Evolutionary conservation across 208 protist genomes (phyloP).

Genomic region (Acanthamoeba polyphaga): DNA sequence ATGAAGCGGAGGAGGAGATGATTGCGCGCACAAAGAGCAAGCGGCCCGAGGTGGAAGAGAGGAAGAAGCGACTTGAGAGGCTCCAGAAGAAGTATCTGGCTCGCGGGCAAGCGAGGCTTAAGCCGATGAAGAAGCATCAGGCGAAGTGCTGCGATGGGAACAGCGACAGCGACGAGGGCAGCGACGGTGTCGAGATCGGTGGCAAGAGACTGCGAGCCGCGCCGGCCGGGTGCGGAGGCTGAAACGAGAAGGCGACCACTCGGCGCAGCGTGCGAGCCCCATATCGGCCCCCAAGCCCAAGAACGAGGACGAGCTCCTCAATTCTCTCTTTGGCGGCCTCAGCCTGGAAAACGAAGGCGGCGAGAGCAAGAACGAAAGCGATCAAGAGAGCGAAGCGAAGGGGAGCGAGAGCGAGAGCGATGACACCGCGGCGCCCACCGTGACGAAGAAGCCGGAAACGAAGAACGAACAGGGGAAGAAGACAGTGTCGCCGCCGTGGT

Average conservation of each 20-base stretch:
- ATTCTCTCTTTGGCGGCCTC: conserved; percentile 23
- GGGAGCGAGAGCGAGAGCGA: not conserved
- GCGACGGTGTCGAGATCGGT: not conserved
- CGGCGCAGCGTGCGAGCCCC: not conserved
- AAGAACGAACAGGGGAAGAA: not conserved
- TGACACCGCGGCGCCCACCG: not conserved
- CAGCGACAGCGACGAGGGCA: not conserved
- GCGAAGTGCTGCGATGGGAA: not conserved
- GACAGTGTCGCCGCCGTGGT: not conserved
- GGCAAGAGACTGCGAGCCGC: conserved; percentile 14
- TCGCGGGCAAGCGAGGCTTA: not conserved
- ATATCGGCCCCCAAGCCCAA: not conserved
- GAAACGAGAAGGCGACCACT: not conserved
- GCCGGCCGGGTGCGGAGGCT: not conserved
- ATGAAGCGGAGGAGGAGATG: not conserved
- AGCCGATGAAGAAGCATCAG: not conserved
- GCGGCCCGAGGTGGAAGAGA: not conserved
- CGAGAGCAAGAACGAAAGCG: not conserved
- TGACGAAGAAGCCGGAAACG: not conserved
- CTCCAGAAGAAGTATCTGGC: not conserved
- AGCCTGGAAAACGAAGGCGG: not conserved
- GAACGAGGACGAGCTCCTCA: not conserved
- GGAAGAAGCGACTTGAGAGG: not conserved
- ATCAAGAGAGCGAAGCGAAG: not conserved
- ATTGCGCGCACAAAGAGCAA: not conserved